A percentile compares a stretch with the other conserved stretches of the same genome.
Conservation (phyloP, 2,329 filamentous ascomycete genomes). For the Nemania diffusa region DNA sequence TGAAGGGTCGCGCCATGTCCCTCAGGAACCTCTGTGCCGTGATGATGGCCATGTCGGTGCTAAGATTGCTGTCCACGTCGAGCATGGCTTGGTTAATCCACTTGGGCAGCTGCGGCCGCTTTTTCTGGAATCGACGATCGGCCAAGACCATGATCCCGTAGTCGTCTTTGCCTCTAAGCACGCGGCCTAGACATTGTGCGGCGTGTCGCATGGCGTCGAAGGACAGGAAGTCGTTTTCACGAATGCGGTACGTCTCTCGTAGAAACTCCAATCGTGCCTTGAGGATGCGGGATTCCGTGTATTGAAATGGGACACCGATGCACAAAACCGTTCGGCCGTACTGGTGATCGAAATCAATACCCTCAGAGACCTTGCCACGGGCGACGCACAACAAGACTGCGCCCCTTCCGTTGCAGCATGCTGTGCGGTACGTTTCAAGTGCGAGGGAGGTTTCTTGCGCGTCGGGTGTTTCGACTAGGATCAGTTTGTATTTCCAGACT, state of each 20-base stretch:
- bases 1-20: constrained; percentile 92
- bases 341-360: constrained; percentile 99
- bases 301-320: constrained; percentile 98
- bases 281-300: constrained; percentile 95
- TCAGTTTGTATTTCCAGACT: constrained; percentile 99
- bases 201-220: constrained; percentile 99
- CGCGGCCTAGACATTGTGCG: constrained; percentile 93
- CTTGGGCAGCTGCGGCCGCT: constrained; percentile 88
- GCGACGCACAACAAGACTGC: constrained; percentile 95
- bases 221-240: constrained; percentile 96
- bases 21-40: constrained; percentile 89
- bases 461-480: constrained; percentile 96
- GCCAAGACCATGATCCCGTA: constrained; percentile 99
- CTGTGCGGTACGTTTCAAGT: constrained; percentile 94
- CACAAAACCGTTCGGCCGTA: constrained; percentile 96
- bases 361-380: constrained; percentile 95
- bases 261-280: constrained; percentile 96
- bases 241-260: constrained; percentile 95
- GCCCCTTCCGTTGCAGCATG: constrained; percentile 95
- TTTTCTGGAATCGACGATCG: constrained; percentile 92
- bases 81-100: constrained; percentile 93
- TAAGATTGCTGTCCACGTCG: constrained; percentile 88
- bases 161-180: constrained; percentile 95
- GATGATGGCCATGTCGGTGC: constrained; percentile 93
- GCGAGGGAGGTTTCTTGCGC: constrained; percentile 96